Percentiles rank a stretch among this genome's conserved stretches.
Conservation (phyloP, 257 asterid species). For the Nyctanthes arbortristis region DNA sequence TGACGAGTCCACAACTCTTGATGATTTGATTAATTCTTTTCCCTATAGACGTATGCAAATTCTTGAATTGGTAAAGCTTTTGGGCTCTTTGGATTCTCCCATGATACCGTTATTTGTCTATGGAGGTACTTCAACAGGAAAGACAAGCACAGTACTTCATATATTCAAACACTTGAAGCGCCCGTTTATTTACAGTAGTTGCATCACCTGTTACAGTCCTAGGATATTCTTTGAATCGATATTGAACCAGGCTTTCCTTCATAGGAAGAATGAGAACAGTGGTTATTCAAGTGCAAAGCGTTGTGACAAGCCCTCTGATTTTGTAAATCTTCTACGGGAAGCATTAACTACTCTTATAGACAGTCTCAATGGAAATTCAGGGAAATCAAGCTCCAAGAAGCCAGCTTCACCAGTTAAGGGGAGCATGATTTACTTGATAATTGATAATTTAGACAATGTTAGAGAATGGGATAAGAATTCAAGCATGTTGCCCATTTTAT, state of each 20-base stretch:
- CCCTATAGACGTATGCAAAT: slow-evolving; percentile 75
- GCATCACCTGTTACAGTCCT: slow-evolving; percentile 69
- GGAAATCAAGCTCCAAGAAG: slow-evolving; percentile 54
- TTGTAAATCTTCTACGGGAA: slow-evolving; percentile 70
- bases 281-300: slow-evolving; percentile 75
- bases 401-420: slow-evolving; percentile 47
- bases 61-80: slow-evolving; percentile 50
- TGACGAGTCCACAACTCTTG: slow-evolving; percentile 46
- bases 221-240: slow-evolving; percentile 82
- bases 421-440: slow-evolving; percentile 75
- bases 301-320: slow-evolving; percentile 88
- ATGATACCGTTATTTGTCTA: slow-evolving; percentile 72
- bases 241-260: slow-evolving; percentile 84
- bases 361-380: slow-evolving; percentile 45
- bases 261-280: slow-evolving; percentile 60
- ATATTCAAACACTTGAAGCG: slow-evolving; percentile 66
- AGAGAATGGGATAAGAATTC: slow-evolving; percentile 80
- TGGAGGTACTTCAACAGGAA: slow-evolving; percentile 89
- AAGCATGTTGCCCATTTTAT: slow-evolving; percentile 56
- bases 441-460: slow-evolving; percentile 71
- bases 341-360: slow-evolving; percentile 56
- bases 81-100: slow-evolving; percentile 87
- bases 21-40: slow-evolving; percentile 58
- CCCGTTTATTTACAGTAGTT: slow-evolving; percentile 76
- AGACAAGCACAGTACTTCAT: slow-evolving; percentile 66